These are phyloP conservation scores for Xerocomellus chrysenteron DNA, from an alignment of 768 basidiomycete species.

Conservation along the genomic window DNA sequence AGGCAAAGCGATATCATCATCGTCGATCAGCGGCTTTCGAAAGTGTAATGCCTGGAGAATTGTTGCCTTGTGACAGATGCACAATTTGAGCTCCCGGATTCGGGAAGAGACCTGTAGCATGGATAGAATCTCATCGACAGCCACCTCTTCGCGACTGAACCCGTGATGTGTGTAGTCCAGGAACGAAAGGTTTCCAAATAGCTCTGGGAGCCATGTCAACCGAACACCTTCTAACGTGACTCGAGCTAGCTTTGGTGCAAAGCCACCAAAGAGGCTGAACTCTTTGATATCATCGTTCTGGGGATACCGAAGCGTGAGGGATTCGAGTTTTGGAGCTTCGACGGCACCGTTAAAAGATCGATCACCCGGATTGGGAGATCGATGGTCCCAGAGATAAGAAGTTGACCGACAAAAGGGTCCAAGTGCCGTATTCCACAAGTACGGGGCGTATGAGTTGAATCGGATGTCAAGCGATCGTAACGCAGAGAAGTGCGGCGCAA, in stretches of 20 bases:
- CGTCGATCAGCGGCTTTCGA: constrained; percentile 23
- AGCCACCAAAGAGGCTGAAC: constrained; percentile 61
- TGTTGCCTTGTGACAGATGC: constrained; percentile 47
- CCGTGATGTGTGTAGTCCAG: constrained; percentile 75
- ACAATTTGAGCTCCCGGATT: constrained; percentile 54
- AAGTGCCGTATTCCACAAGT: constrained; percentile 67
- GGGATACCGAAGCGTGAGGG: constrained; percentile 57
- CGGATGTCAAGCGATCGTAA: constrained; percentile 63
- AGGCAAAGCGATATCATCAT: constrained; percentile 41
- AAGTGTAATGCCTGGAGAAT: constrained; percentile 17
- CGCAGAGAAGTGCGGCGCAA: constrained; percentile 45
- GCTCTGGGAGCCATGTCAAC: constrained; percentile 58
- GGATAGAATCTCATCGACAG: constrained; percentile 55
- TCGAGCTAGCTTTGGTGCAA: constrained; percentile 54
- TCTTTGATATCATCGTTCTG: constrained; percentile 69
- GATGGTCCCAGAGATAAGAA: constrained; percentile 25
- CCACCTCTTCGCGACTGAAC: constrained; percentile 56
- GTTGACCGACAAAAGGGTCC: constrained; percentile 47
- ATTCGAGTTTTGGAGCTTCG: constrained; percentile 47
- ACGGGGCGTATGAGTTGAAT: constrained; percentile 56
- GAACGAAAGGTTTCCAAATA: constrained; percentile 60
- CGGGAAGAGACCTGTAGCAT: constrained; percentile 55
- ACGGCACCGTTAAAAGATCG: constrained; percentile 20
- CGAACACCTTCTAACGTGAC: constrained; percentile 64
- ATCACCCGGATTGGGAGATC: constrained; percentile 10